phyloP scores from a whole-genome alignment of 306 rosid genomes.

The Carpinus fangiana region DNA sequence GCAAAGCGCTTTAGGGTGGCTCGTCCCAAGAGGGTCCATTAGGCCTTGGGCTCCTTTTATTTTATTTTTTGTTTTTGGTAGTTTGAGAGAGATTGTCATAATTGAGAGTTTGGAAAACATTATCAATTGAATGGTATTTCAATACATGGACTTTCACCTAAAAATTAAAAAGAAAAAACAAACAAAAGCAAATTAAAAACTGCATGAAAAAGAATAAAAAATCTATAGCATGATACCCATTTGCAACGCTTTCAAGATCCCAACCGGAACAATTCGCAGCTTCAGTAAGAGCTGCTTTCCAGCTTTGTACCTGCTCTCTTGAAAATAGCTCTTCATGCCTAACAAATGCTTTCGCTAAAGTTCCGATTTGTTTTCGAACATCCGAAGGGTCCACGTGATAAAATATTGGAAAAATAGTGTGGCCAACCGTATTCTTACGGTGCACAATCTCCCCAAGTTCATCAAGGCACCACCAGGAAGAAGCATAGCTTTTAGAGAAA shows the following conservation, averaged over 20 bases:
- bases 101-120: no score
- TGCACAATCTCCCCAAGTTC: conserved; percentile 9
- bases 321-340: background rate
- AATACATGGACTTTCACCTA: no score
- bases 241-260: background rate
- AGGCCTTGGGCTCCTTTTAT: no score
- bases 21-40: no score
- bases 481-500: background rate
- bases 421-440: background rate
- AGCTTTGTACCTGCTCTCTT: background rate
- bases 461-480: conserved; percentile 5
- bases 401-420: background rate
- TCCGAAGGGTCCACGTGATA: background rate
- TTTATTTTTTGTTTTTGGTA: no score
- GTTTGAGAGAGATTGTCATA: no score
- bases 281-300: conserved; percentile 17
- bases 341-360: background rate
- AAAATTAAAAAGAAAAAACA: background rate
- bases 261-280: conserved; percentile 20
- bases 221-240: conserved; percentile 2
- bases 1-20: no score
- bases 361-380: background rate
- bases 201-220: no score
- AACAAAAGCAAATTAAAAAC: background rate
- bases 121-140: no score